Evolutionary conservation across 2,329 filamentous ascomycete genomes (phyloP), one percentile per base, ranked within the genome.

Genomic region (Claviceps sp.): DNA sequence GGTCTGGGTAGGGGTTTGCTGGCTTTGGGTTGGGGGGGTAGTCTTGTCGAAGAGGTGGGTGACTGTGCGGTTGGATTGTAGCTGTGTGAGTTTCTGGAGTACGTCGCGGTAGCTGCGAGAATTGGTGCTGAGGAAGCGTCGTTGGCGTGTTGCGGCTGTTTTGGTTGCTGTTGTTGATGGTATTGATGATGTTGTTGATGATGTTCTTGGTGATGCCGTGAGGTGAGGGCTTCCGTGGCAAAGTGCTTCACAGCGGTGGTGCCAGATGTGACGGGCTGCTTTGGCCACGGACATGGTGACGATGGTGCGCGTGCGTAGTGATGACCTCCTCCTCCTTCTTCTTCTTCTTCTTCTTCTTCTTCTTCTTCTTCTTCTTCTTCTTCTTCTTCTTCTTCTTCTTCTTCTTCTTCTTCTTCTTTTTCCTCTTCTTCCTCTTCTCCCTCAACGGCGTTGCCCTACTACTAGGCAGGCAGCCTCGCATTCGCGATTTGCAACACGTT

Each of bases 11-110:
- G 37, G 5, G 14, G 8, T n/a, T 39, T 51, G 34, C 39, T n/a
- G 39, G 29, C 29, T 34, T 34, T 34, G 29, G 29, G 8, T 34
- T 34, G 9, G 9, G 29, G 29, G 3, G 29, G 9, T 59, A 50
- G 40, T 59, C 50, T 51, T 61, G 45, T 68, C 64, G 60, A 79
- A 79, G 45, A 77, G 70, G 17, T 67, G 65, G 7, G 72, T 75
- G 53, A 86, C 73, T 40, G 83, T 77, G 59, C 82, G 84, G 66
- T 95, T 95, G 51, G 85, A 85, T 61, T 91, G 85, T 50, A 95
- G 75, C 47, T 80, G 79, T 58, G 88, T 84, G 58, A 95, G 79
- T 52, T 83, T 82, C 50, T 75, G 66, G 40, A 95, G 80, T 39
- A 89, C 89, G 58, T 82, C 79, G 68, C 83, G 66, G 58, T 80